Percentiles rank a stretch among this genome's conserved stretches.
Evolutionary conservation across 2,329 filamentous ascomycete genomes (phyloP).

Genomic region (Fusarium nodosum): DNA sequence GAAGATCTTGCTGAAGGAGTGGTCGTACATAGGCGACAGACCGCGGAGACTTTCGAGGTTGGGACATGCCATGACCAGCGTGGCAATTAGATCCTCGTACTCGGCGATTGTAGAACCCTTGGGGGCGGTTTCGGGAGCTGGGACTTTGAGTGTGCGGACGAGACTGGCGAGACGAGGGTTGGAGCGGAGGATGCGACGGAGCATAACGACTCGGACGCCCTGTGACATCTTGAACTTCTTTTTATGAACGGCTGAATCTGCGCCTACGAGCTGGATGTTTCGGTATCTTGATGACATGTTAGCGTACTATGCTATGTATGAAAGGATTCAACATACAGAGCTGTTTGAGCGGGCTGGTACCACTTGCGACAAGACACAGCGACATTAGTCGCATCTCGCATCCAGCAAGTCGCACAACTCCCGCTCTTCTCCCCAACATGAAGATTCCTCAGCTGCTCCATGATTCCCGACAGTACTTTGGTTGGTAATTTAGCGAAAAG

Average conservation of each 20-base stretch:
- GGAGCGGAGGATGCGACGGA: conserved; percentile 69
- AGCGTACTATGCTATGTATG: conserved; percentile 26
- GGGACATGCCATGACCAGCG: conserved; percentile 74
- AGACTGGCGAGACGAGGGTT: conserved; percentile 66
- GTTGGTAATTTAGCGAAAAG: conserved; percentile 68
- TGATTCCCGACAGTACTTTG: conserved; percentile 70
- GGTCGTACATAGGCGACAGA: conserved; percentile 66
- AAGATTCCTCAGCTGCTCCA: conserved; percentile 65
- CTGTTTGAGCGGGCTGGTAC: conserved; percentile 63
- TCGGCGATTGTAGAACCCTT: conserved; percentile 57
- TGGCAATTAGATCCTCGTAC: conserved; percentile 71
- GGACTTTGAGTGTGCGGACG: conserved; percentile 70
- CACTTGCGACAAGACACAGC: conserved; percentile 66
- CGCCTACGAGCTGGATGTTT: conserved; percentile 70
- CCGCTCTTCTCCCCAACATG: conserved; percentile 63
- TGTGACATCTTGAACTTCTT: conserved; percentile 69
- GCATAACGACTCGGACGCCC: conserved; percentile 67
- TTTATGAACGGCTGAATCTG: conserved; percentile 67
- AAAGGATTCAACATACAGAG: conserved; percentile 59
- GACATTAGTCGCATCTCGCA: conserved; percentile 70
- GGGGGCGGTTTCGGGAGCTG: conserved; percentile 59
- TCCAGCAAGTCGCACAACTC: conserved; percentile 75
- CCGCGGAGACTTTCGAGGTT: conserved; percentile 72
- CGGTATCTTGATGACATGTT: conserved; percentile 61
- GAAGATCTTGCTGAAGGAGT: conserved; percentile 68